A percentile compares a stretch with the other conserved stretches of the same genome.
Evolutionary conservation across 192 early-diverging fungal genomes (phyloP).

Genomic region (Entomortierella parvispora): DNA sequence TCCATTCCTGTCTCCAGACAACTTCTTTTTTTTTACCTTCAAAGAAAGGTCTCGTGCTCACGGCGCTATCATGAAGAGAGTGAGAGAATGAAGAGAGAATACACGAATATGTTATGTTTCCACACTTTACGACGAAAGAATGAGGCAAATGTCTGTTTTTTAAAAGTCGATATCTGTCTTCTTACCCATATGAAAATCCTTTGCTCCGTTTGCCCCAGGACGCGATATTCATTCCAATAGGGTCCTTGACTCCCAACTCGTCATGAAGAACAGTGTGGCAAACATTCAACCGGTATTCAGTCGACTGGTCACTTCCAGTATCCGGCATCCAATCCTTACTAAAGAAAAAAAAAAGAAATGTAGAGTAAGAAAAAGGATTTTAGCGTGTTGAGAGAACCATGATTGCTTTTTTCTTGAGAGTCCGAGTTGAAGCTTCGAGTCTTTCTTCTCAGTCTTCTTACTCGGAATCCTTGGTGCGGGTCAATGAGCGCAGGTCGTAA

Average conservation of each 20-base stretch:
- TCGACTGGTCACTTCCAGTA: slow-evolving; percentile 22
- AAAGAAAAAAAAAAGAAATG: not conserved
- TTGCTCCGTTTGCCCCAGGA: slow-evolving; percentile 44
- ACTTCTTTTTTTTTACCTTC: slow-evolving; percentile 17
- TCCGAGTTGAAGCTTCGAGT: not conserved
- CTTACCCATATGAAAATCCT: slow-evolving; percentile 46
- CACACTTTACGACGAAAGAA: not conserved
- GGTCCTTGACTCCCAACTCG: slow-evolving; percentile 39
- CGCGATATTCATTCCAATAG: slow-evolving; percentile 26
- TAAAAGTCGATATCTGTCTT: not conserved
- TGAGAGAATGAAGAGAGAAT: not conserved
- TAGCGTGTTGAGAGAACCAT: not conserved
- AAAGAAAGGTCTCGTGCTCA: slow-evolving; percentile 42
- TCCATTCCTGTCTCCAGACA: not conserved
- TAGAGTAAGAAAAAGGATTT: too few species aligned
- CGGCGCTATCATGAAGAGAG: slow-evolving; percentile 12
- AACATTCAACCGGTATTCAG: slow-evolving; percentile 30
- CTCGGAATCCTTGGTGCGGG: slow-evolving; percentile 37
- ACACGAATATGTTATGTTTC: not conserved
- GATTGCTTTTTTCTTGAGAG: not conserved
- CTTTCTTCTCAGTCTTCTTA: too few species aligned
- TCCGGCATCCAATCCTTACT: slow-evolving; percentile 42
- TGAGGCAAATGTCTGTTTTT: not conserved
- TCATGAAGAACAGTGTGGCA: slow-evolving; percentile 31
- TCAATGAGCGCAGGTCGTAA: slow-evolving; percentile 42